Base-by-base conservation (phyloP, 192 early-diverging fungal species). In the Haplosporangium gracile region DNA sequence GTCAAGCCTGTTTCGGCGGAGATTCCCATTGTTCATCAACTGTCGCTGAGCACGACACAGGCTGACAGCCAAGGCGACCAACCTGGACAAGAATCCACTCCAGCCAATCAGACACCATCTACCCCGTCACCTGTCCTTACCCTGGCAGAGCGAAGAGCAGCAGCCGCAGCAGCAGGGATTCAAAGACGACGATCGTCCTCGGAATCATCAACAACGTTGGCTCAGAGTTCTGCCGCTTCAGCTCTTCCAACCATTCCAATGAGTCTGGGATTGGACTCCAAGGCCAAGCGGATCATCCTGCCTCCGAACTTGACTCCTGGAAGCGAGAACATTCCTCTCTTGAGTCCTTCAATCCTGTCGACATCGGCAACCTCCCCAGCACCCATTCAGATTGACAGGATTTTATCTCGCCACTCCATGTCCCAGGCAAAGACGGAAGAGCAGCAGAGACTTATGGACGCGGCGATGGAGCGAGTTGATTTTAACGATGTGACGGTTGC, bases 401-500 rank as follows among this genome's bases (percentile, higher is more conserved):
- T 85, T 26, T 69, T 75, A 38, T 79, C 83, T 43, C 78, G 83
- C 1, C 83, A 85, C 39, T 80, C 83, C 1, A 80, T 75, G 22
- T 85, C 70, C 4, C 78, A 70, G 36, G 70, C 78, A 15, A 74
- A 79, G 22, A 85, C 83, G 3, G 92, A 90, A 65, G 90, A 91
- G 34, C 90, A 91, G 49, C 92, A 92, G 76, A 85, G 88, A 39
- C 85, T 89, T 63, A 75, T 95, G 53, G 92, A 96, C 81, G 91
- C 92, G 34, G 91, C 93, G 36, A 88, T 96, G 72, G 90, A 91
- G 63, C 88, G 88, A 8, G 90, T 93, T 32, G 90, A 96, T 49
- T 95, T 96, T 81, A 92, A 96, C 36, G 95, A 96, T 83, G 92
- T 96, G 29, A 96, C 95, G 0, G 95, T 96, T 0, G 87, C 90